phyloP scores from a whole-genome alignment of 1,284 basidiomycete species.

The Hypsizygus ulmarius region DNA sequence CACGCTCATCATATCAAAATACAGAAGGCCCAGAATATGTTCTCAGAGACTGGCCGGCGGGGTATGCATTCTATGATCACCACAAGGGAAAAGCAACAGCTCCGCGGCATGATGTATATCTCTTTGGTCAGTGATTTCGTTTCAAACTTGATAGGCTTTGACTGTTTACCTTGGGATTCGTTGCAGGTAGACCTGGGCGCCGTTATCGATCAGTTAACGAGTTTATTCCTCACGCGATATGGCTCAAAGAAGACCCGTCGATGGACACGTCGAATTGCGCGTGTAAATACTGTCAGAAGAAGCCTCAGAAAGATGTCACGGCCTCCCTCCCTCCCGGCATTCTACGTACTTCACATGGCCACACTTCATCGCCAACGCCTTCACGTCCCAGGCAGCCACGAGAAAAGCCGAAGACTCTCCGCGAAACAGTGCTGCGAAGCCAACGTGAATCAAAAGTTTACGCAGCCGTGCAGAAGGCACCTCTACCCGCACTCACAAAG shows the following conservation, averaged over 20 bases:
- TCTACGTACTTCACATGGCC: slow-evolving; percentile 28
- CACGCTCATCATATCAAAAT: slow-evolving; percentile 1
- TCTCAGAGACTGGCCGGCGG: slow-evolving; percentile 59
- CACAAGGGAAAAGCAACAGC: slow-evolving; percentile 54
- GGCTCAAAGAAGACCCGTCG: slow-evolving; percentile 62
- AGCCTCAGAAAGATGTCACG: slow-evolving; percentile 66
- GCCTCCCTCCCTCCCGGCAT: slow-evolving; percentile 49
- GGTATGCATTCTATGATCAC: slow-evolving; percentile 74
- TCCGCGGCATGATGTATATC: slow-evolving; percentile 74
- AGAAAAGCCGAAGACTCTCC: slow-evolving; percentile 20
- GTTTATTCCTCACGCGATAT: slow-evolving; percentile 77
- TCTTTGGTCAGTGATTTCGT: slow-evolving; percentile 53
- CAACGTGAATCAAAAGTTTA: slow-evolving; percentile 41
- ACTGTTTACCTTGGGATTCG: neutral
- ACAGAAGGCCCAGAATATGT: slow-evolving; percentile 57
- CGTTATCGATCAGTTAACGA: slow-evolving; percentile 79
- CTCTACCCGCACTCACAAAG: slow-evolving; percentile 36
- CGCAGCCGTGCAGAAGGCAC: slow-evolving; percentile 53
- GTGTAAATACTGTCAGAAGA: slow-evolving; percentile 79
- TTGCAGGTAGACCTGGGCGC: slow-evolving; percentile 36
- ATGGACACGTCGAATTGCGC: slow-evolving; percentile 51
- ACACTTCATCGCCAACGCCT: slow-evolving; percentile 23
- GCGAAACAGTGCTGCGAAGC: slow-evolving; percentile 25
- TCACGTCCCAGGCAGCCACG: slow-evolving; percentile 9
- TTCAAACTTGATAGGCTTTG: slow-evolving; percentile 1